Evolutionary conservation across 768 basidiomycete species (phyloP), one percentile per base, ranked within the genome.

Genomic region (Pleurotus giganteus): DNA sequence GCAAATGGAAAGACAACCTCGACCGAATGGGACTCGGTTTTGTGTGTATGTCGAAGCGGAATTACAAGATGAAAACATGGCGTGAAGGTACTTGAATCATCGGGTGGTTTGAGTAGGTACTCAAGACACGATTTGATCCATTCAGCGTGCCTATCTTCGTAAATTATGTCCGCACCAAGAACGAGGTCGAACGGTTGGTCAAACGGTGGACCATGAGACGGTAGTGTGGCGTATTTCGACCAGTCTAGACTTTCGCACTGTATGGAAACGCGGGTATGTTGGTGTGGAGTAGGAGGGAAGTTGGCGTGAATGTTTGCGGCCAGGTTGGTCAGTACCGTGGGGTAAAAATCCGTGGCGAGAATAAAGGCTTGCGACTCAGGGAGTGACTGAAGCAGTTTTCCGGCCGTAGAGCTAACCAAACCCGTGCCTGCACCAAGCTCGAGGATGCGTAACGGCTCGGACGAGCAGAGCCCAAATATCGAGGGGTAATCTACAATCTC

Each of bases 361-460:
- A 94, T 70, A 1, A 65, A 61, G 0, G 71, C 63, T 2, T 58
- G 26, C 1, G 42, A 54, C 4, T 58, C 13, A 21, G 21, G 15
- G 37, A 52, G 39, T 21, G 42, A 28, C 6, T 58, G 55, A 3
- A 81, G 62, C 2, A 85, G 62, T 60, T 79, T 82, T 1, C 78
- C 81, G 0, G 78, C 64, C 0, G 77, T 70, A 36, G 93, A 73
- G 58, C 88, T 87, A 19, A 93, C 83, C 11, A 94, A 77, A 1
- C 92, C 92, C 0, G 93, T 94, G 3, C 92, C 92, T 4, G 90
- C 86, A 3, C 93, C 91, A 4, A 94, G 80, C 67, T 95, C 91
- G 27, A 94, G 77, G 23, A 90, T 64, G 4, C 82, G 71, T 2
- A 83, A 61, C 42, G 26, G 17, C 41, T 23, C 27, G n/a, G 34